phyloP scores from a whole-genome alignment of 2,329 filamentous ascomycete genomes.

The Sarocladium strictum region DNA sequence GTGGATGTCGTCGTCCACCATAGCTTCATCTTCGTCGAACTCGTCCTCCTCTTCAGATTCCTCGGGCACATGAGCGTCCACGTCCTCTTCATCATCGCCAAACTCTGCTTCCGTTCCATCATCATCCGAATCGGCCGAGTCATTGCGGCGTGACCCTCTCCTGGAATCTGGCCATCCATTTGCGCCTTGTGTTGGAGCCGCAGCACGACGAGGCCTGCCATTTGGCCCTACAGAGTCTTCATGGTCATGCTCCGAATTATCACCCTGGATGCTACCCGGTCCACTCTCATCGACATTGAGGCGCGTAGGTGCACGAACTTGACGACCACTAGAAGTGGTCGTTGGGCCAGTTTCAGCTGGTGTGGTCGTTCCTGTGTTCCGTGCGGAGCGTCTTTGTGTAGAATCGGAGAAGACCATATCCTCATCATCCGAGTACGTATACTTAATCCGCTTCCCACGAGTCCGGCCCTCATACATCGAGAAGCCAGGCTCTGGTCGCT shows the following conservation, averaged over 20 bases:
- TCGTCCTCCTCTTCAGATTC: constrained; percentile 54
- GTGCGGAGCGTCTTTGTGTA: constrained; percentile 59
- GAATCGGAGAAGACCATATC: constrained; percentile 64
- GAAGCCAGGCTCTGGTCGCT: constrained; percentile 80
- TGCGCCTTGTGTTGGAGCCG: constrained; percentile 41
- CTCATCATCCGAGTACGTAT: constrained; percentile 90
- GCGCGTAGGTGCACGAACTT: constrained; percentile 65
- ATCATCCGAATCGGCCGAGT: constrained; percentile 56
- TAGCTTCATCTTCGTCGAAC: constrained; percentile 50
- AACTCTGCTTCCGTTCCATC: constrained; percentile 65
- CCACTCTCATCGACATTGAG: constrained; percentile 58
- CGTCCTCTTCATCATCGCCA: constrained; percentile 68
- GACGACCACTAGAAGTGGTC: constrained; percentile 80
- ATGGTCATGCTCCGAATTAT: constrained; percentile 32
- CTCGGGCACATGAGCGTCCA: constrained; percentile 58
- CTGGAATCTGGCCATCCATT: constrained; percentile 39
- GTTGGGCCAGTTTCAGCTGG: constrained; percentile 60
- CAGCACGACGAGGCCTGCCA: constrained; percentile 45
- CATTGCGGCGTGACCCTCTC: constrained; percentile 27
- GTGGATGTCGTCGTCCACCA: constrained; percentile 47
- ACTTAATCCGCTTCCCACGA: constrained; percentile 90
- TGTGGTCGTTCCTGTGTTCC: constrained; percentile 69
- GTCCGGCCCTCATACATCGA: constrained; percentile 95
- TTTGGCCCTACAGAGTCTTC: constrained; percentile 35
- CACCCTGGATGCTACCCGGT: constrained; percentile 39